Evolutionary conservation across 2,329 filamentous ascomycete species (phyloP).

Genomic region (Curvularia sp.): DNA sequence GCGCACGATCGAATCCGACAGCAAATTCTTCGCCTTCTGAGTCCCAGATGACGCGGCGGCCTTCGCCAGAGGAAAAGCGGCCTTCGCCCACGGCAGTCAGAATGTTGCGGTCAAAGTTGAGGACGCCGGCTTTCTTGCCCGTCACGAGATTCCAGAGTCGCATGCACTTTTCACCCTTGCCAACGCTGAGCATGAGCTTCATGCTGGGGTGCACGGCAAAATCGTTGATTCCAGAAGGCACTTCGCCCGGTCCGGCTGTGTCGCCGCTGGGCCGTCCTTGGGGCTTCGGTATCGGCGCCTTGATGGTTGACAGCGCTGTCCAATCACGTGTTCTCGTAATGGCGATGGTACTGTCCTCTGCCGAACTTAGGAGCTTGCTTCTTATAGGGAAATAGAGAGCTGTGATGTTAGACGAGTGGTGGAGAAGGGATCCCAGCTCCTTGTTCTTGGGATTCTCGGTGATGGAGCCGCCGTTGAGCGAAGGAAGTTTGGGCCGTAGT

Average conservation of each 20-base stretch:
- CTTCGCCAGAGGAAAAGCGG: constrained; percentile 80
- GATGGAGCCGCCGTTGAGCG: constrained; percentile 74
- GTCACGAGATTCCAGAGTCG: constrained; percentile 96
- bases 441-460: constrained; percentile 86
- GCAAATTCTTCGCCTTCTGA: constrained; percentile 80
- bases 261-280: constrained; percentile 85
- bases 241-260: constrained; percentile 80
- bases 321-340: constrained; percentile 89
- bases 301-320: constrained; percentile 85
- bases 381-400: constrained; percentile 81
- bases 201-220: constrained; percentile 96
- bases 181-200: constrained; percentile 94
- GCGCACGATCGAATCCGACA: constrained; percentile 85
- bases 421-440: constrained; percentile 83
- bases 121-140: constrained; percentile 90
- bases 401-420: constrained; percentile 85
- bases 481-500: constrained; percentile 66
- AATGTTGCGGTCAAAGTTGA: constrained; percentile 80
- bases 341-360: constrained; percentile 90
- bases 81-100: constrained; percentile 79
- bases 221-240: constrained; percentile 89
- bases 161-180: constrained; percentile 89
- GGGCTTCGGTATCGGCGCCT: constrained; percentile 83
- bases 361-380: constrained; percentile 84
- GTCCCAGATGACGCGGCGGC: constrained; percentile 82